Evolutionary conservation across 495 filamentous ascomycete species (phyloP), one percentile per base, ranked within the genome.

Genomic region (Amniculicola lignicola): DNA sequence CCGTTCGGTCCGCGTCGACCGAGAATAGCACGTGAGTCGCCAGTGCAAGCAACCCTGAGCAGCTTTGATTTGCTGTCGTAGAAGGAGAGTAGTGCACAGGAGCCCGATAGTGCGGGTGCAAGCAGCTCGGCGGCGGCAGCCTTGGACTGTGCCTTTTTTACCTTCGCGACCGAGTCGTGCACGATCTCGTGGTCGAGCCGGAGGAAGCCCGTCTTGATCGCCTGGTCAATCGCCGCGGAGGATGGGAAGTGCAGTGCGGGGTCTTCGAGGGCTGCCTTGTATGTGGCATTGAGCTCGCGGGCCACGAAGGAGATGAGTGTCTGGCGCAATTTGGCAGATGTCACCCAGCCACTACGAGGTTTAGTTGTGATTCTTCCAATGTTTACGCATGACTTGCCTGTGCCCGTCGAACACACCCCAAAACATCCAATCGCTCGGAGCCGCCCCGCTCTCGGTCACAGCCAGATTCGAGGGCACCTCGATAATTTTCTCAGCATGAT

Each of bases 331-430:
- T 96, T 99, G 16, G 94, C 94, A 40, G 92, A 96, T 15, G 93
- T 99, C 4, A 93, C 95, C 93, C 93, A 98, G 62, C 93, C 93
- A 23, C 89, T 91, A 10, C 37, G 6, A 9, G 37, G 19, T 19
- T 40, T 40, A 40, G 37, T 18, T 12, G 7, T 6, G 7, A 40
- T n/a, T n/a, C n/a, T n/a, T n/a, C n/a, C n/a, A n/a, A n/a, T n/a
- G n/a, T n/a, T n/a, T n/a, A n/a, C n/a, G n/a, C n/a, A n/a, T n/a
- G 29, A 9, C 37, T 68, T 72, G 91, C 89, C 88, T 87, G 71
- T 98, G 93, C 0, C 93, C 93, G 68, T 99, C 93, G 72, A 95
- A 99, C 11, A 99, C 90, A 33, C 89, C 92, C 94, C 94, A 99
- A 69, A 99, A 99, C 89, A 96, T 97, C 93, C 93, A 99, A 67